Evolutionary conservation across 805 yeast species (phyloP).

Genomic region (Candida qinlingensis): DNA sequence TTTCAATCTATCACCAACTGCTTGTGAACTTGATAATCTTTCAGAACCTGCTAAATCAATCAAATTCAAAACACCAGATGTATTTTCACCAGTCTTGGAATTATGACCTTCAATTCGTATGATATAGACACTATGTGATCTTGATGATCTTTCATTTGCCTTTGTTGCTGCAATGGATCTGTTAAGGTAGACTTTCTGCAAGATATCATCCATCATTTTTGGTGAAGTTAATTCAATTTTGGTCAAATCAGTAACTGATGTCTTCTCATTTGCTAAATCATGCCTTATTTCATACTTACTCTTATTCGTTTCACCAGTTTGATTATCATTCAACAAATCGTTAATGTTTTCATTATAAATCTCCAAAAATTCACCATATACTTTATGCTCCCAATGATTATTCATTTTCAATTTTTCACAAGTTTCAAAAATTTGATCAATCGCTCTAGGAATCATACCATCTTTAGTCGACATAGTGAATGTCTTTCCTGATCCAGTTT

Average conservation of each 20-base stretch:
- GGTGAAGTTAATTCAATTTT: conserved; percentile 41
- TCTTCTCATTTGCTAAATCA: conserved; percentile 46
- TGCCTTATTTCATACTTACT: conserved; percentile 67
- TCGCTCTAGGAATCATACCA: conserved; percentile 80
- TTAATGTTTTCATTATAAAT: conserved; percentile 79
- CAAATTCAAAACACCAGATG: conserved; percentile 64
- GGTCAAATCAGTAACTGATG: conserved; percentile 57
- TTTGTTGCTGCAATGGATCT: conserved; percentile 79
- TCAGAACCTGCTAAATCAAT: conserved; percentile 96
- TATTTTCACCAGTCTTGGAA: conserved; percentile 38
- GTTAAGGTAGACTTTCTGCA: conserved; percentile 51
- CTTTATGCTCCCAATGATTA: conserved; percentile 57
- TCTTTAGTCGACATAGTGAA: conserved; percentile 75
- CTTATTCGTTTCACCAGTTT: conserved; percentile 5
- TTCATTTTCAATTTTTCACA: conserved; percentile 37
- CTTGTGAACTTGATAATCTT: conserved; percentile 69
- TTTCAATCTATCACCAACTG: conserved; percentile 68
- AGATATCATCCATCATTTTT: conserved; percentile 42
- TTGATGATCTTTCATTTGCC: conserved; percentile 78
- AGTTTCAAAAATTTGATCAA: conserved; percentile 61
- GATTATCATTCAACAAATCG: conserved; percentile 48
- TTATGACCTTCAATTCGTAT: conserved; percentile 56
- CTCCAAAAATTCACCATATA: conserved; percentile 77
- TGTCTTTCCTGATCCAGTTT: conserved; percentile 94
- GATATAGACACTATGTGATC: conserved; percentile 84